phyloP scores from a whole-genome alignment of 2,329 filamentous ascomycete genomes.

The Xylaria sp. region DNA sequence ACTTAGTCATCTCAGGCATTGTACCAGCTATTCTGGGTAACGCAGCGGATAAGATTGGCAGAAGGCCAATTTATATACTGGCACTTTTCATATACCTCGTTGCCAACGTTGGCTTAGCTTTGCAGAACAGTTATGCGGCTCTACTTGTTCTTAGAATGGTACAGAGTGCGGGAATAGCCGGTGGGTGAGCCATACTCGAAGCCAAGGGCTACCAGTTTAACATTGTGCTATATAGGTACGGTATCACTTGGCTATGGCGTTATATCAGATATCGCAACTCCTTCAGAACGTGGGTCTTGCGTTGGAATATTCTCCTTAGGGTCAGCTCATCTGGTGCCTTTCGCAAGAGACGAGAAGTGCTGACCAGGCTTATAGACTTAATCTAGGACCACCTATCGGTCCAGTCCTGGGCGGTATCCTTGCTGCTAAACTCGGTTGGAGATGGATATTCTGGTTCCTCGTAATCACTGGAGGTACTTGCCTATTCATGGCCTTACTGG shows the following conservation, averaged over 20 bases:
- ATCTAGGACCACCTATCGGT: slow-evolving; percentile 49
- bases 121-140: slow-evolving; percentile 56
- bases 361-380: slow-evolving; percentile 40
- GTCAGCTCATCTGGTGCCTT: slow-evolving; percentile 23
- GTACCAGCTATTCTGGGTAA: slow-evolving; percentile 54
- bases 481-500: slow-evolving; percentile 51
- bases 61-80: slow-evolving; percentile 53
- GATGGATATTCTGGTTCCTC: slow-evolving; percentile 61
- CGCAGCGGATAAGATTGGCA: slow-evolving; percentile 53
- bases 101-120: slow-evolving; percentile 56
- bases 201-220: background rate
- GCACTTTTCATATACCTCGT: slow-evolving; percentile 51
- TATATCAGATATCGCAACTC: slow-evolving; percentile 61
- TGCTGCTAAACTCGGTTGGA: slow-evolving; percentile 58
- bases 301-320: slow-evolving; percentile 55
- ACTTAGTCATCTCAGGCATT: slow-evolving; percentile 56
- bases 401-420: slow-evolving; percentile 61
- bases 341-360: background rate
- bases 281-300: slow-evolving; percentile 62
- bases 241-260: slow-evolving; percentile 58
- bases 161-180: slow-evolving; percentile 52
- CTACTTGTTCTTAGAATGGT: slow-evolving; percentile 60
- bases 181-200: slow-evolving; percentile 9
- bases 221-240: slow-evolving; percentile 30
- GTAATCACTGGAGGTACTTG: slow-evolving; percentile 51